These are phyloP conservation scores for Rhodotorula sp. DNA, from an alignment of 1,284 basidiomycete species.

Conservation along the genomic window DNA sequence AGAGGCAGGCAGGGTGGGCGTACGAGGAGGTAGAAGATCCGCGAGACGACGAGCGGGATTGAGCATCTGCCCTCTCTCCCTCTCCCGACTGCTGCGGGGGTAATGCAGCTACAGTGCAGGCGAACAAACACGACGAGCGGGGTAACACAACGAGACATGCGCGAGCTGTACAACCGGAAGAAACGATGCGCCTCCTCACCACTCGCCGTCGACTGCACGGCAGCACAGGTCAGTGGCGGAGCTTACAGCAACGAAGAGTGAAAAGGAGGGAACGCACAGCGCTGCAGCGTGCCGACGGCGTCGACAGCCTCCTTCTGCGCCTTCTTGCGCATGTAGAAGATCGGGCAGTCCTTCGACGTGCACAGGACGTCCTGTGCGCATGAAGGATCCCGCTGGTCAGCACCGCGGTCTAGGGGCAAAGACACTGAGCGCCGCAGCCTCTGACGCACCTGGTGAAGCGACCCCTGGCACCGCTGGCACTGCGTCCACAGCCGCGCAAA, in stretches of 20 bases:
- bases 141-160: too few relatives aligned
- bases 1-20: conserved; percentile 7
- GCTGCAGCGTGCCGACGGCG: conserved; percentile 69
- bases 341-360: conserved; percentile 94
- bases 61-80: not conserved
- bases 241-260: not conserved
- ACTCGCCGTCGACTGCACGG: conserved; percentile 32
- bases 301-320: conserved; percentile 94
- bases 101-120: not conserved
- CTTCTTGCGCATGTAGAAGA: conserved; percentile 96
- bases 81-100: too few relatives aligned
- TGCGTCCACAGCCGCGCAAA: conserved; percentile 95
- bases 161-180: not conserved
- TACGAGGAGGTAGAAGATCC: conserved; percentile 12
- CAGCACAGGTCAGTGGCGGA: not conserved
- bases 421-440: not conserved
- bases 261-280: conserved; percentile 62
- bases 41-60: conserved; percentile 25
- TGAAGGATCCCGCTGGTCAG: too few relatives aligned
- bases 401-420: not conserved
- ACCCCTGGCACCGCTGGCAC: conserved; percentile 94
- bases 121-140: not conserved
- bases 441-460: conserved; percentile 75
- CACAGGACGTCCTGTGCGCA: conserved; percentile 81
- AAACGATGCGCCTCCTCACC: not conserved